Percentiles rank a stretch among this genome's conserved stretches.
Evolutionary conservation across 2,329 filamentous ascomycete species (phyloP).

Genomic region (Dothidotthia symphoricarpi): DNA sequence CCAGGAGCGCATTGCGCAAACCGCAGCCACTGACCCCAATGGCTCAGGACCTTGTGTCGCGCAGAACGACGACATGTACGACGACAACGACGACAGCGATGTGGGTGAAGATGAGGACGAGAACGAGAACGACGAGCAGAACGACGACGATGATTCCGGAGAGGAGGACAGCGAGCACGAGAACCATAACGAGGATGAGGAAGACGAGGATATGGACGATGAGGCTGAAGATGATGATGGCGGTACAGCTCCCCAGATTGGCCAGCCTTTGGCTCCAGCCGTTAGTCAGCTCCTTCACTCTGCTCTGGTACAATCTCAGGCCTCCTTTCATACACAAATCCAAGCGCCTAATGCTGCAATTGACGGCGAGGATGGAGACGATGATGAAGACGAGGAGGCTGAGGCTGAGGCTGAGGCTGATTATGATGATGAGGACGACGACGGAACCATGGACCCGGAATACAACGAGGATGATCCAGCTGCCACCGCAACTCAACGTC

Average conservation of each 20-base stretch:
- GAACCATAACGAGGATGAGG: slow-evolving; percentile 9
- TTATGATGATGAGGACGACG: slow-evolving; percentile 1
- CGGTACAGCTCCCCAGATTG: no score
- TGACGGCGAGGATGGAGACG: slow-evolving; percentile 7
- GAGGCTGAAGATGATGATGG: slow-evolving; percentile 6
- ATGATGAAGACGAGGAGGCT: slow-evolving; percentile 6
- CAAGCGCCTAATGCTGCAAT: not conserved
- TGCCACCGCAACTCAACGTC: slow-evolving; percentile 2
- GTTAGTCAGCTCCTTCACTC: no score
- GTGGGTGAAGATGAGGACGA: slow-evolving; percentile 6
- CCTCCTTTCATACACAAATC: slow-evolving; percentile 1
- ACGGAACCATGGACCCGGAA: slow-evolving; percentile 3
- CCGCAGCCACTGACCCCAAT: slow-evolving; percentile 10
- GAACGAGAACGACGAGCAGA: slow-evolving; percentile 2
- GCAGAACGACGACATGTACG: slow-evolving; percentile 10
- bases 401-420: slow-evolving; percentile 2
- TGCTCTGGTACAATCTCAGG: no score
- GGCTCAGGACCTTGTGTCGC: slow-evolving; percentile 7
- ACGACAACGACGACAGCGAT: slow-evolving; percentile 8
- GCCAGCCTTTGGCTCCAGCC: no score
- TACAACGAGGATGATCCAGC: slow-evolving; percentile 3
- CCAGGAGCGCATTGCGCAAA: slow-evolving; percentile 14
- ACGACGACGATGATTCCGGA: slow-evolving; percentile 7
- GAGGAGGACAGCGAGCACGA: slow-evolving; percentile 12
- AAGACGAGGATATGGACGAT: slow-evolving; percentile 7